Conservation (phyloP, 768 basidiomycete species). For the Kwoniella sp. region DNA sequence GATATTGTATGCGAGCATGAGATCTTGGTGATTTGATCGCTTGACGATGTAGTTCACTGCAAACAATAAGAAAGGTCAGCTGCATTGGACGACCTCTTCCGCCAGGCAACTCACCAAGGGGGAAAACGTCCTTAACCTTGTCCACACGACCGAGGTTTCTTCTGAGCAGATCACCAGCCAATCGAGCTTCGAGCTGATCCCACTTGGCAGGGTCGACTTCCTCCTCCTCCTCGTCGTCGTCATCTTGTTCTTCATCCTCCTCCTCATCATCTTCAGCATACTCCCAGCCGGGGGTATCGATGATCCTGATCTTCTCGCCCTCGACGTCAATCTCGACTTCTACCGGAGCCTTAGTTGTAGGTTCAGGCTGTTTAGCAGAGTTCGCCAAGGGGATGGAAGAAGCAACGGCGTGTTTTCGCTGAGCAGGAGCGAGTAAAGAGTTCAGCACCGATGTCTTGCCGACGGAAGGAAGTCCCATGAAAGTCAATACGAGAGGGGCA, state of each 20-base stretch:
- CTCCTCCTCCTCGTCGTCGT: slow-evolving; percentile 45
- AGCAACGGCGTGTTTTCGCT: slow-evolving; percentile 61
- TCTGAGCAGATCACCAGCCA: slow-evolving; percentile 71
- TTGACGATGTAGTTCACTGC: slow-evolving; percentile 70
- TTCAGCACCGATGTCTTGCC: slow-evolving; percentile 88
- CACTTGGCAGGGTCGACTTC: slow-evolving; percentile 44
- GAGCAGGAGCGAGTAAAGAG: slow-evolving; percentile 64
- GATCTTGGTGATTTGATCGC: slow-evolving; percentile 72
- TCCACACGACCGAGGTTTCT: slow-evolving; percentile 80
- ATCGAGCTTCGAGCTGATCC: slow-evolving; percentile 51
- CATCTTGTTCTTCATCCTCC: slow-evolving; percentile 57
- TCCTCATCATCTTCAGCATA: slow-evolving; percentile 58
- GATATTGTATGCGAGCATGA: slow-evolving; percentile 84
- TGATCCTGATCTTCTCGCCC: slow-evolving; percentile 64
- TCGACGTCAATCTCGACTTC: slow-evolving; percentile 65
- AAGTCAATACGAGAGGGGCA: slow-evolving; percentile 67
- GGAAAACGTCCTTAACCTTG: slow-evolving; percentile 75
- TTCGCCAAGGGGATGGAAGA: slow-evolving; percentile 58
- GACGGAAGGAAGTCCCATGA: slow-evolving; percentile 81
- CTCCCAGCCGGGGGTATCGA: slow-evolving; percentile 86
- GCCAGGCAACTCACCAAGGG: slow-evolving; percentile 62
- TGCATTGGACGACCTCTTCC: not conserved
- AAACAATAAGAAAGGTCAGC: slow-evolving; percentile 5
- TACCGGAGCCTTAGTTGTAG: slow-evolving; percentile 72
- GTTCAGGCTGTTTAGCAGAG: slow-evolving; percentile 61